Conservation (phyloP, 2,329 filamentous ascomycete genomes). For the Talaromyces piceae region DNA sequence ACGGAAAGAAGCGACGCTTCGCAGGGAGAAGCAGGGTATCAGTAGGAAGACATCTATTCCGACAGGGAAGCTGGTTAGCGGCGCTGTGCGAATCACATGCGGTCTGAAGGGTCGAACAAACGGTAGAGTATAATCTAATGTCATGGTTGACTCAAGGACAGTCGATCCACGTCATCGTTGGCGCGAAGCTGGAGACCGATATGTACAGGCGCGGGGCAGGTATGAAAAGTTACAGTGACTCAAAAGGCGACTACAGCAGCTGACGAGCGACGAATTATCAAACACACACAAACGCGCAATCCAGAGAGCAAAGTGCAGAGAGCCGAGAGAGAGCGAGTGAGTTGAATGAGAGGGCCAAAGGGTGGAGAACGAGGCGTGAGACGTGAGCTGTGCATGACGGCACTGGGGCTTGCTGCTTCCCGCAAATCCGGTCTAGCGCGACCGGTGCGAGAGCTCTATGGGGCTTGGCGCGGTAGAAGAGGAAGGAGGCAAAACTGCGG, state of each 20-base stretch:
- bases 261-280: too few species aligned
- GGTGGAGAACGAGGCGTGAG: not conserved
- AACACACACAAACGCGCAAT: too few species aligned
- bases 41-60: slow-evolving; percentile 55
- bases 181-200: not conserved
- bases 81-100: slow-evolving; percentile 10
- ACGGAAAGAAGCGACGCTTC: slow-evolving; percentile 60
- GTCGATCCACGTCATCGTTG: slow-evolving; percentile 27
- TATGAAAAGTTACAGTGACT: too few species aligned
- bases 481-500: not conserved
- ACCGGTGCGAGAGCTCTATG: not conserved
- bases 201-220: not conserved
- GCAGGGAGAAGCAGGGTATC: slow-evolving; percentile 55
- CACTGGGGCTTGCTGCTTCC: not conserved
- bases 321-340: too few species aligned
- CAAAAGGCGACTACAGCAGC: too few species aligned
- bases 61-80: slow-evolving; percentile 11
- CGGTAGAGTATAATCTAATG: slow-evolving; percentile 34
- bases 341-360: too few species aligned
- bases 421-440: not conserved
- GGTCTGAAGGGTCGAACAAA: slow-evolving; percentile 18
- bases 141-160: slow-evolving; percentile 31
- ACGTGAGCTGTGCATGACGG: not conserved
- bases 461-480: not conserved
- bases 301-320: too few species aligned